These are phyloP conservation scores for Xylariaceae sp. DNA, from an alignment of 2,329 filamentous ascomycete genomes.

Conservation along the genomic window DNA sequence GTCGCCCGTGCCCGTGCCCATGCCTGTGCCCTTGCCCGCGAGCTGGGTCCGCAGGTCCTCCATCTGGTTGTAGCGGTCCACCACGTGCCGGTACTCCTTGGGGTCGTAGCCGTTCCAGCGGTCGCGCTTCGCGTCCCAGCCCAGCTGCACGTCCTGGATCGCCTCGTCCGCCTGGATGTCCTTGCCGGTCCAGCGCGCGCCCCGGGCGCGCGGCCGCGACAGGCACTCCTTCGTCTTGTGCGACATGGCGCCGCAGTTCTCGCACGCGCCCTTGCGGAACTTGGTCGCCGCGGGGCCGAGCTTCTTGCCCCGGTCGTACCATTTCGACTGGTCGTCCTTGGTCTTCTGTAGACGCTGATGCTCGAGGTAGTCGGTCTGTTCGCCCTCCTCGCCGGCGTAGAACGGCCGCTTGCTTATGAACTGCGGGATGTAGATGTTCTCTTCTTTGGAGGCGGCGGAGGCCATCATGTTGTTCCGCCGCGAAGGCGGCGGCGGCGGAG, in stretches of 20 bases:
- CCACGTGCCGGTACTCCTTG: constrained; percentile 75
- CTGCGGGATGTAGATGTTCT: constrained; percentile 96
- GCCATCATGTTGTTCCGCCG: constrained; percentile 24
- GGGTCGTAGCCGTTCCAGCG: constrained; percentile 98
- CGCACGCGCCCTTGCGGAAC: constrained; percentile 94
- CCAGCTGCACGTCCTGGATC: constrained; percentile 75
- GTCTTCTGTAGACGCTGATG: constrained; percentile 85
- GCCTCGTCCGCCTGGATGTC: constrained; percentile 91
- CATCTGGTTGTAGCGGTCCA: constrained; percentile 81
- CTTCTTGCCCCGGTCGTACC: constrained; percentile 88
- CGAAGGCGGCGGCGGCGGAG: constrained; percentile 28
- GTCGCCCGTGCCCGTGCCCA: constrained; percentile 33
- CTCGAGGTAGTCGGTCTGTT: constrained; percentile 78
- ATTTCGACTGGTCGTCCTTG: constrained; percentile 65
- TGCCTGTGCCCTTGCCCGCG: constrained; percentile 37
- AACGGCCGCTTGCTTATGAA: constrained; percentile 99
- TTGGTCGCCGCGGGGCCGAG: constrained; percentile 85
- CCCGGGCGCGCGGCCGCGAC: constrained; percentile 77
- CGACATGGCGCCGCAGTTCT: constrained; percentile 96
- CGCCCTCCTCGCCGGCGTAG: constrained; percentile 73
- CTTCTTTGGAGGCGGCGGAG: constrained; percentile 61
- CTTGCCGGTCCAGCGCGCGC: constrained; percentile 84
- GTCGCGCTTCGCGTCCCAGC: constrained; percentile 96
- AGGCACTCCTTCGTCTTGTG: constrained; percentile 94
- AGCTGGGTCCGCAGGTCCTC: constrained; percentile 61